Base-by-base conservation (phyloP, 208 protist genomes). In the Blechomonas ayalai region DNA sequence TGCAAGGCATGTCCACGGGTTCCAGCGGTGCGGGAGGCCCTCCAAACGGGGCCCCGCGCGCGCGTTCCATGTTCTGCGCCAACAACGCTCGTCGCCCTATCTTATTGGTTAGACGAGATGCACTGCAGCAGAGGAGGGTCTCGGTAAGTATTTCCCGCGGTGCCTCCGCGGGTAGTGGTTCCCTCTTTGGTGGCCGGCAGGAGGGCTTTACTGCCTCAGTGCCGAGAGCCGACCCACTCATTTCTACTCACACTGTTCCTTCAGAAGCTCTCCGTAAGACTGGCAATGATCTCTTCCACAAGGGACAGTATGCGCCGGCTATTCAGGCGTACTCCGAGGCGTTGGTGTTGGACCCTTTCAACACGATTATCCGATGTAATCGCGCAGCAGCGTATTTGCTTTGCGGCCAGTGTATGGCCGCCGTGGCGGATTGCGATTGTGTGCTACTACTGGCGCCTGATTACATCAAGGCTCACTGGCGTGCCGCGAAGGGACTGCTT, bases 341-440 rank as follows among this genome's bases (percentile, higher is more conserved):
- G 1, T 68, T 95, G 22, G 58, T 66, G 34, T 38, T 67, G 1
- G 54, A 72, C 26, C 73, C 70, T n/a, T 15, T 16, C 20, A 75
- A 68, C 46, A 67, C 66, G 47, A 40, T 73, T 23, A 13, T 90
- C 25, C 59, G 67, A 41, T 78, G 71, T 25, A 93, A 95, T 48
- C 72, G 85, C 8, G 73, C 85, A 7, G 72, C 73, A 16, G 82
- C 71, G 2, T 83, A 87, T 46, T 53, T 91, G 13, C 58, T 83
- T 26, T 46, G 62, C 2, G 73, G 67, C 37, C 58, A 73, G 27
- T 89, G 85, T 51, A 36, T 62, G 3, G 61, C 66, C 8, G 76
- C 82, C 0, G 49, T 86, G 18, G 68, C 67, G 35, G 86, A 94
- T 46, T 84, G 77, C 54, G 57, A 69, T 16, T 68, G 61, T 36